Evolutionary conservation across 768 basidiomycete species (phyloP), one percentile per base, ranked within the genome.

Genomic region (Trametes cubensis): DNA sequence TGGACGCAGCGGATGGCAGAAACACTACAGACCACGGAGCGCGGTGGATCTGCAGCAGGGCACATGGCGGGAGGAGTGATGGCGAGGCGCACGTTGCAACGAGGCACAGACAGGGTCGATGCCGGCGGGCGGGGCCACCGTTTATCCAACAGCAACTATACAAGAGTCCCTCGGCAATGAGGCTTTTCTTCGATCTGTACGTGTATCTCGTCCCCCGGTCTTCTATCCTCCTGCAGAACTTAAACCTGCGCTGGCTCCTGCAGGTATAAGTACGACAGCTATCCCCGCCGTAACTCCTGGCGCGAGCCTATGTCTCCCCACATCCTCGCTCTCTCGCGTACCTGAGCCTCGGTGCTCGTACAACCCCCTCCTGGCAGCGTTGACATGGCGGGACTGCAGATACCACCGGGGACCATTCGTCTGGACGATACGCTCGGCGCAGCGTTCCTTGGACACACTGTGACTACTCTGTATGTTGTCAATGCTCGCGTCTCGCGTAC

Each of bases 351-450:
- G 17, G 21, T 49, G 45, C n/a, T 23, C 45, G 34, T 34, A 34
- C 34, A 34, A 6, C 4, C 45, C 45, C 45, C 45, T 21, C 26
- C 7, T 23, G 14, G 20, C 48, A 49, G 48, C 48, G 48, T 26
- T 28, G 48, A 28, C 26, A 28, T 23, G 25, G 25, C 25, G 4
- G 26, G 14, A 17, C 26, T 49, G 14, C 26, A 40, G 40, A 17
- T 45, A 4, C 25, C 41, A 17, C 58, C 49, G 21, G 28, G 40
- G 13, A 28, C 41, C 26, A 21, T 34, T 17, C 44, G 41, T 30
- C 60, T 66, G 44, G 57, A 68, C 53, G 44, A 47, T 55, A 68
- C 67, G 18, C 60, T 68, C 30, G 67, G 67, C 1, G 67, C 65
- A 1, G 64, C 64, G 15, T 68, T 68, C 40, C 57, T 68, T 4